Conservation (phyloP, 2,329 filamentous ascomycete species). For the Talaromyces verruculosus region DNA sequence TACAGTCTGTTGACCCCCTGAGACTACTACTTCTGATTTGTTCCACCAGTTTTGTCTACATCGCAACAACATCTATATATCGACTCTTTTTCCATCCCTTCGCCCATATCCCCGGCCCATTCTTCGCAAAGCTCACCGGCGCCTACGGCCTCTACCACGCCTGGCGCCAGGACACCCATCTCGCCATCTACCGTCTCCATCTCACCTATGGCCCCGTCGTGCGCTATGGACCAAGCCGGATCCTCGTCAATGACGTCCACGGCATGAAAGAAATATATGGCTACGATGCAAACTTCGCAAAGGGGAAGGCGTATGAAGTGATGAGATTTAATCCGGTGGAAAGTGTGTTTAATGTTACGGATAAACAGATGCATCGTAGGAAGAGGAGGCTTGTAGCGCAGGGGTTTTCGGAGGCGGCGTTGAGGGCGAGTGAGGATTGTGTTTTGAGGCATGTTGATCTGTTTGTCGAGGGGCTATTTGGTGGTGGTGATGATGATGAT, state of each 20-base stretch:
- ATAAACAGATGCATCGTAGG: slow-evolving; percentile 14
- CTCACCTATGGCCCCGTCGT: slow-evolving; percentile 1
- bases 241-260: slow-evolving; percentile 10
- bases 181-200: slow-evolving; percentile 12
- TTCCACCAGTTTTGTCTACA: neutral
- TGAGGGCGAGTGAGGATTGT: slow-evolving; percentile 15
- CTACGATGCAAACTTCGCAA: slow-evolving; percentile 8
- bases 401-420: slow-evolving; percentile 14
- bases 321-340: slow-evolving; percentile 11
- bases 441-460: slow-evolving; percentile 13
- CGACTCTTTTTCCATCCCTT: slow-evolving; percentile 17
- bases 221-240: slow-evolving; percentile 11
- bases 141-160: slow-evolving; percentile 15
- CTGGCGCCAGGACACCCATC: slow-evolving; percentile 14
- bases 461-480: neutral
- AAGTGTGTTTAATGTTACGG: slow-evolving; percentile 15
- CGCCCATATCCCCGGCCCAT: slow-evolving; percentile 11
- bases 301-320: slow-evolving; percentile 5
- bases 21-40: neutral
- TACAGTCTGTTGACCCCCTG: neutral
- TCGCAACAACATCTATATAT: slow-evolving; percentile 10
- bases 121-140: slow-evolving; percentile 13
- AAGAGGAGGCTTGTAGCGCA: slow-evolving; percentile 17
- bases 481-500: neutral
- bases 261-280: slow-evolving; percentile 16